Percentiles rank a stretch among this genome's conserved stretches.
phyloP scores from a whole-genome alignment of 768 basidiomycete genomes.

The Pulveroboletus frians region DNA sequence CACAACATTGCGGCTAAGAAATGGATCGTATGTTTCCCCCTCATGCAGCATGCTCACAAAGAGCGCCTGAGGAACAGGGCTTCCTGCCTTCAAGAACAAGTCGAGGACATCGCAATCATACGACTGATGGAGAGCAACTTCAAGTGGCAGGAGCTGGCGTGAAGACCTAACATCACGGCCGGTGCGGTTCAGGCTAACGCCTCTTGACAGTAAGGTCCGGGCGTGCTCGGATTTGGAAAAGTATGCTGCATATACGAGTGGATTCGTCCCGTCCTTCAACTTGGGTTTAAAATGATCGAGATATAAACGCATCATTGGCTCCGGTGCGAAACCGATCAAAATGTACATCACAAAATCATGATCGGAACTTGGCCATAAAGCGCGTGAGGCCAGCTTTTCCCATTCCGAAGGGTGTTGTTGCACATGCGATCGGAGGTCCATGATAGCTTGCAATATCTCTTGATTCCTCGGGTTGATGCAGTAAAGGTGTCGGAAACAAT shows the following conservation, averaged over 20 bases:
- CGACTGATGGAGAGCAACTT: not conserved
- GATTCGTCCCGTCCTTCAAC: constrained; percentile 3
- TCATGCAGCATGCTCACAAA: not conserved
- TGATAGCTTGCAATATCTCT: not conserved
- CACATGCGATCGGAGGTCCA: not conserved
- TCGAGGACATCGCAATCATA: not conserved
- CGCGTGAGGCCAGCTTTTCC: not conserved
- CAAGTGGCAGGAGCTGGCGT: not conserved
- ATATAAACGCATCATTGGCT: not conserved
- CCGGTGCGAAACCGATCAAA: not conserved
- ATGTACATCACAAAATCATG: constrained; percentile 2
- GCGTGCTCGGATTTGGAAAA: constrained; percentile 4
- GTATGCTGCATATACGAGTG: constrained; percentile 8
- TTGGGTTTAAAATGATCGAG: not conserved
- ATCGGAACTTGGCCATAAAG: not conserved
- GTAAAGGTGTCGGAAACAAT: not conserved
- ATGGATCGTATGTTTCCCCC: accelerated
- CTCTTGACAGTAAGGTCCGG: not conserved
- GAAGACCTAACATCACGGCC: not conserved
- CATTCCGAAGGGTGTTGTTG: not conserved
- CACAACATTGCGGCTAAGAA: not conserved
- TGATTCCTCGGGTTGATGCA: not conserved
- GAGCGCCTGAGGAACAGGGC: not conserved
- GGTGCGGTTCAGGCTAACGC: not conserved
- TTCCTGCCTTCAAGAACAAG: not conserved